phyloP scores from a whole-genome alignment of 768 basidiomycete species.

The Hygrophorus pudorinus region DNA sequence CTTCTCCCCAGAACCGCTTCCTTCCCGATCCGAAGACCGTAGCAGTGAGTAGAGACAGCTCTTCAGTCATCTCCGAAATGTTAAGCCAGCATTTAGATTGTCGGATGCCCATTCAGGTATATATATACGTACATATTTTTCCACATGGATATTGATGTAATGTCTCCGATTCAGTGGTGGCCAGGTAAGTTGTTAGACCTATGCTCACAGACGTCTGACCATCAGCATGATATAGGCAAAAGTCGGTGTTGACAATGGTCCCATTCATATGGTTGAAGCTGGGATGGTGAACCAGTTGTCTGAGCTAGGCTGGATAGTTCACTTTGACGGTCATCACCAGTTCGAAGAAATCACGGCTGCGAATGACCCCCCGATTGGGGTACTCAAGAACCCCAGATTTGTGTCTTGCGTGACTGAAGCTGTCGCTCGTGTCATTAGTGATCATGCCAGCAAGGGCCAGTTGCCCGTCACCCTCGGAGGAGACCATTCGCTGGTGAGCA shows the following conservation, averaged over 20 bases:
- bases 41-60: constrained; percentile 45
- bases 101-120: constrained; percentile 94
- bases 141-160: constrained; percentile 3
- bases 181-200: constrained; percentile 36
- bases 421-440: constrained; percentile 69
- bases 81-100: constrained; percentile 43
- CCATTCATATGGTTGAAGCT: constrained; percentile 81
- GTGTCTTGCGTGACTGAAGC: constrained; percentile 77
- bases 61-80: constrained; percentile 5
- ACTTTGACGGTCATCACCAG: constrained; percentile 84
- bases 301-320: constrained; percentile 78
- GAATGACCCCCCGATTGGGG: constrained; percentile 75
- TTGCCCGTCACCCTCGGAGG: constrained; percentile 90
- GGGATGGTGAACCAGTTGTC: constrained; percentile 73
- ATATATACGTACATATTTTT: constrained; percentile 16
- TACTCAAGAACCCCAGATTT: constrained; percentile 81
- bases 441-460: constrained; percentile 65
- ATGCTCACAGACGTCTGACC: constrained; percentile 3
- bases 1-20: constrained; percentile 27
- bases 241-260: constrained; percentile 78
- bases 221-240: constrained; percentile 39
- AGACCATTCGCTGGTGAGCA: constrained; percentile 78
- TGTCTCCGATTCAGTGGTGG: constrained; percentile 39
- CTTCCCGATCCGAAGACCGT: constrained; percentile 62
- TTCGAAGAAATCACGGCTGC: constrained; percentile 60